Percentiles rank a stretch among this genome's conserved stretches.
phyloP scores from a whole-genome alignment of 176 grass and related monocot species.

The Triticum monococcum region DNA sequence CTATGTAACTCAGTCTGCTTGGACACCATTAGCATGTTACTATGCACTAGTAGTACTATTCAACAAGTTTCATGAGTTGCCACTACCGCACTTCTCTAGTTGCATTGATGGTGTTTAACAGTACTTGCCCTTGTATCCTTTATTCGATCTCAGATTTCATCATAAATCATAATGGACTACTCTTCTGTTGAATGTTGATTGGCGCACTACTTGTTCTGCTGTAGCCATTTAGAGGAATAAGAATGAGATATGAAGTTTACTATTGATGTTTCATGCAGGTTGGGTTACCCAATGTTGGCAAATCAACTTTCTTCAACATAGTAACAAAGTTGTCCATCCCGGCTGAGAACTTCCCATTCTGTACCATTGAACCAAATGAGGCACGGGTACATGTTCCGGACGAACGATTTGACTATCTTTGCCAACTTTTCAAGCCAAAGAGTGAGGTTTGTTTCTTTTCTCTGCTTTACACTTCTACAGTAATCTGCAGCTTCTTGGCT shows the following conservation, averaged over 20 bases:
- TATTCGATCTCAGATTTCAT: neutral
- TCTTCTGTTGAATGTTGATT: neutral
- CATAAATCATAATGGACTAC: neutral
- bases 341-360: slow-evolving; percentile 98
- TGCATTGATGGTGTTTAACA: neutral
- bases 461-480: slow-evolving; percentile 1
- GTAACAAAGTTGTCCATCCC: slow-evolving; percentile 93
- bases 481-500: neutral
- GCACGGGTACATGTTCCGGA: slow-evolving; percentile 86
- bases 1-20: neutral
- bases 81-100: neutral
- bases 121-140: neutral
- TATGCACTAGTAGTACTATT: neutral
- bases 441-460: slow-evolving; percentile 65
- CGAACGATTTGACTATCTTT: slow-evolving; percentile 96
- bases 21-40: neutral
- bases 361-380: slow-evolving; percentile 97
- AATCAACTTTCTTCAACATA: slow-evolving; percentile 97
- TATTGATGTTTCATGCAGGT: slow-evolving; percentile 58
- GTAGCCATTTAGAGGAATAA: neutral
- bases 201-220: neutral
- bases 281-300: slow-evolving; percentile 97
- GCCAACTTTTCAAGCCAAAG: slow-evolving; percentile 92
- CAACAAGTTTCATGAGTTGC: neutral
- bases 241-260: neutral